These are phyloP conservation scores for Protea cynaroides DNA, from an alignment of 164 flowering plant genomes.

Conservation along the genomic window DNA sequence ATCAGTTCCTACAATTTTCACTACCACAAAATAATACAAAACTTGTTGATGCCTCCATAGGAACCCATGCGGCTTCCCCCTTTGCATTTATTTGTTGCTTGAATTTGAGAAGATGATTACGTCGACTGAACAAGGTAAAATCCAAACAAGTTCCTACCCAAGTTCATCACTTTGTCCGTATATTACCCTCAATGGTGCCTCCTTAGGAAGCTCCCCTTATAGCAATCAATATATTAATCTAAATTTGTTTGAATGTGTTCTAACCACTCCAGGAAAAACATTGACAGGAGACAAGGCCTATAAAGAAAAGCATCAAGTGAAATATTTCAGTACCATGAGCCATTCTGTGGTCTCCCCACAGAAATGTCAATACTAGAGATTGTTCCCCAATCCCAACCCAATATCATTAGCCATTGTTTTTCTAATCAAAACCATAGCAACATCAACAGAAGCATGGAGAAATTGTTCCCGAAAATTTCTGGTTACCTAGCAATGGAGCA, in stretches of 20 bases:
- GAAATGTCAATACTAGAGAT: neutral
- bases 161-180: neutral
- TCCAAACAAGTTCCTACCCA: neutral
- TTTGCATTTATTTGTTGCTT: too few relatives aligned
- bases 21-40: too few relatives aligned
- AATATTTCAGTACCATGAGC: neutral
- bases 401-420: too few relatives aligned
- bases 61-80: too few relatives aligned
- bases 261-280: too few relatives aligned
- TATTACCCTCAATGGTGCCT: neutral
- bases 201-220: too few relatives aligned
- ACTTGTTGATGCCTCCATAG: too few relatives aligned
- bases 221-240: neutral
- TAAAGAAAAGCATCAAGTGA: neutral
- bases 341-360: neutral
- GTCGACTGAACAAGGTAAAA: too few relatives aligned
- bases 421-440: neutral
- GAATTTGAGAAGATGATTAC: too few relatives aligned
- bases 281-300: neutral
- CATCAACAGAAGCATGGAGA: neutral
- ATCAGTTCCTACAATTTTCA: too few relatives aligned
- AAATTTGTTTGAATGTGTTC: too few relatives aligned
- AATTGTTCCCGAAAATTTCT: neutral
- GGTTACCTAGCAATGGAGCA: neutral
- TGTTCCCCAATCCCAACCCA: neutral